Conservation (phyloP, 768 basidiomycete genomes). For the Trametes cingulata region DNA sequence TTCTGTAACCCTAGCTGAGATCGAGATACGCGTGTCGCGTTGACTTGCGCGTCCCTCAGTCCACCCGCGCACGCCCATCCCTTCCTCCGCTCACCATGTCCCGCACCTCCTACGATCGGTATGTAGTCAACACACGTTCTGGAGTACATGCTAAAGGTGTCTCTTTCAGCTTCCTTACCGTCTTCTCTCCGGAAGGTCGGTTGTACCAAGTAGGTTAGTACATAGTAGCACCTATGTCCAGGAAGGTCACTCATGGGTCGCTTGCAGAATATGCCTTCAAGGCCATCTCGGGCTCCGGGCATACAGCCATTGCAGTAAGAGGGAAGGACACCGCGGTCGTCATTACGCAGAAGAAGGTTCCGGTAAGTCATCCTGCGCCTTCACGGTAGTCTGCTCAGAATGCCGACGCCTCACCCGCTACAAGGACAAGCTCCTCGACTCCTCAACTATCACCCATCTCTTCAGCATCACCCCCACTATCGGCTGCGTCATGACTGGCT, state of each 20-base stretch:
- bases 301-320: conserved; percentile 89
- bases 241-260: background rate
- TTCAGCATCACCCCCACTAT: conserved; percentile 96
- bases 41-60: conserved; percentile 60
- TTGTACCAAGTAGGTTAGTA: conserved; percentile 96
- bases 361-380: conserved; percentile 55
- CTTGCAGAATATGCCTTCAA: conserved; percentile 96
- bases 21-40: conserved; percentile 35
- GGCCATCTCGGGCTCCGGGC: conserved; percentile 95
- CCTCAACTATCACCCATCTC: conserved; percentile 90
- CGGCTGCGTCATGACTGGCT: conserved; percentile 98
- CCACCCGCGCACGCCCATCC: conserved; percentile 23
- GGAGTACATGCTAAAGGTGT: background rate
- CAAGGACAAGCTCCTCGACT: conserved; percentile 96
- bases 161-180: conserved; percentile 78
- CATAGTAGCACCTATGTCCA: background rate
- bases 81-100: conserved; percentile 63
- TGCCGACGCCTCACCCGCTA: background rate
- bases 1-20: conserved; percentile 5
- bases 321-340: conserved; percentile 95
- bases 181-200: conserved; percentile 96
- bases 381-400: background rate
- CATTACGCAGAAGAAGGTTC: conserved; percentile 98
- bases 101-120: conserved; percentile 93
- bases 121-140: conserved; percentile 4